These are phyloP conservation scores for Dioscorea dumetorum DNA, from an alignment of 106 monocot species.

Conservation along the genomic window DNA sequence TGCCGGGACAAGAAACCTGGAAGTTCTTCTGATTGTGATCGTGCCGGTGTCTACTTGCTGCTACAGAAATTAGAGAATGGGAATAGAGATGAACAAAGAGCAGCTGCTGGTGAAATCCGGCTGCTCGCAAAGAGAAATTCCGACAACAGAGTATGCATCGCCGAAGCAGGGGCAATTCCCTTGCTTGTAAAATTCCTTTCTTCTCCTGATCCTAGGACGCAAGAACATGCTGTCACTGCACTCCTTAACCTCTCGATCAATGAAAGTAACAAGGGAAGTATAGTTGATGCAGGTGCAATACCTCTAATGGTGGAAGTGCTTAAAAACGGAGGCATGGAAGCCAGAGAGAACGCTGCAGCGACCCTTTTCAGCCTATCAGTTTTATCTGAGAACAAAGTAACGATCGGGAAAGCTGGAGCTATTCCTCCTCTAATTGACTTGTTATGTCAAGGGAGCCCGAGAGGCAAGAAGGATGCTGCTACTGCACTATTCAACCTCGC, in stretches of 20 bases:
- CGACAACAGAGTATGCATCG: slow-evolving; percentile 41
- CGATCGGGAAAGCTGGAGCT: slow-evolving; percentile 39
- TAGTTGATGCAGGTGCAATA: slow-evolving; percentile 33
- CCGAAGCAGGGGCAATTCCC: slow-evolving; percentile 40
- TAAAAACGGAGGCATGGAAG: slow-evolving; percentile 39
- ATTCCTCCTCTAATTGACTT: slow-evolving; percentile 39
- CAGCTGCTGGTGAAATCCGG: slow-evolving; percentile 46
- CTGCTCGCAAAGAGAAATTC: slow-evolving; percentile 53
- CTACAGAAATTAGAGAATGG: slow-evolving; percentile 22
- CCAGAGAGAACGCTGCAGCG: slow-evolving; percentile 55
- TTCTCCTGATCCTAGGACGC: slow-evolving; percentile 38
- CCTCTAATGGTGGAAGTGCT: slow-evolving; percentile 32
- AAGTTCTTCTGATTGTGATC: slow-evolving; percentile 20
- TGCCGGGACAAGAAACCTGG: slow-evolving; percentile 11
- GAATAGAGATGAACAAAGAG: slow-evolving; percentile 30
- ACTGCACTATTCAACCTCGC: slow-evolving; percentile 35
- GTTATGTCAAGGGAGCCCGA: slow-evolving; percentile 30
- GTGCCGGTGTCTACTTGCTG: slow-evolving; percentile 9
- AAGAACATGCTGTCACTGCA: slow-evolving; percentile 52
- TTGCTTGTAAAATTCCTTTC: slow-evolving; percentile 31
- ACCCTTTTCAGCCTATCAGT: slow-evolving; percentile 41
- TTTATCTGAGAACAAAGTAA: slow-evolving; percentile 20
- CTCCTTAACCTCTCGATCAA: slow-evolving; percentile 57
- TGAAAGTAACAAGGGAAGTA: slow-evolving; percentile 34
- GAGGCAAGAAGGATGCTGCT: slow-evolving; percentile 45